Conservation (phyloP, 768 basidiomycete species). For the Chalciporus pseudorubinellus region DNA sequence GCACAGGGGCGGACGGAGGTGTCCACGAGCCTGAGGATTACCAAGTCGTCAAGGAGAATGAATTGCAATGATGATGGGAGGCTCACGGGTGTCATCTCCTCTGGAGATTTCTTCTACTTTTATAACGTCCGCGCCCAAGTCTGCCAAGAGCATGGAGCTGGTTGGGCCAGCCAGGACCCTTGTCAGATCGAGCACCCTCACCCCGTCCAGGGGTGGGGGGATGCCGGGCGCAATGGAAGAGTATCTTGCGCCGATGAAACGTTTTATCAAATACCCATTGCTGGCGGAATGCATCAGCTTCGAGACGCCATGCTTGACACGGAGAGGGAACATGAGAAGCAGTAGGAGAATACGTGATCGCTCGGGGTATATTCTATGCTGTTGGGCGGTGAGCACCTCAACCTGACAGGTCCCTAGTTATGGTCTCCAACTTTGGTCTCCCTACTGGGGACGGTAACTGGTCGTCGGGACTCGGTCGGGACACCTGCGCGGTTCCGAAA, state of each 20-base stretch:
- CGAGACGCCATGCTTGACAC: not conserved
- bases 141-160: conserved; percentile 91
- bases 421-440: no score
- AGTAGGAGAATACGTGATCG: not conserved
- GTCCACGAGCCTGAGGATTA: conserved; percentile 55
- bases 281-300: not conserved
- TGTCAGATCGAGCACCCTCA: conserved; percentile 86
- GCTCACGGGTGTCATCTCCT: conserved; percentile 88
- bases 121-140: conserved; percentile 89
- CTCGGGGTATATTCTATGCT: no score
- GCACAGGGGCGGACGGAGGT: conserved; percentile 56
- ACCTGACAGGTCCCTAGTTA: no score
- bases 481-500: conserved; percentile 6
- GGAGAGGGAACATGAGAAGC: conserved; percentile 6
- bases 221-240: conserved; percentile 45
- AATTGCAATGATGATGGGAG: conserved; percentile 2
- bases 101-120: conserved; percentile 80
- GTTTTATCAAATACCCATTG: not conserved
- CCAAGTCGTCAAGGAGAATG: conserved; percentile 12
- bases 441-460: no score
- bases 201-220: conserved; percentile 73
- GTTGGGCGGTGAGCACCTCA: no score
- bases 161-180: conserved; percentile 90
- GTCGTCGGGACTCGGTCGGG: no score
- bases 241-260: conserved; percentile 2